Percentiles rank a stretch among this genome's conserved stretches.
Evolutionary conservation across 768 basidiomycete genomes (phyloP).

Genomic region (Trametes cingulata): DNA sequence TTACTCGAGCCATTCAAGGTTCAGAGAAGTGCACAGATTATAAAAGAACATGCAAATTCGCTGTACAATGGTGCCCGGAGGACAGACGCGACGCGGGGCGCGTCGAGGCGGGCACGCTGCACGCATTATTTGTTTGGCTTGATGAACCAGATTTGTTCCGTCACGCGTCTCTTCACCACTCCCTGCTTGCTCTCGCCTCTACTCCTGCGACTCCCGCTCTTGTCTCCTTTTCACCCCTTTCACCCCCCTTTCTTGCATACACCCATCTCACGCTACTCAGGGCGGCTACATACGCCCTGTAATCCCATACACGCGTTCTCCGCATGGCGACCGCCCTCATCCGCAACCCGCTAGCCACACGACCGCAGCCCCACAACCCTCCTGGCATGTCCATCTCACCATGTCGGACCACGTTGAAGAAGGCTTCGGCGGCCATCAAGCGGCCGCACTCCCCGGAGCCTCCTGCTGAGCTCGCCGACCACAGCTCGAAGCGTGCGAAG

Average conservation of each 20-base stretch:
- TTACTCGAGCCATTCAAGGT: too few species aligned
- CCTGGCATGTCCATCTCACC: conserved; percentile 36
- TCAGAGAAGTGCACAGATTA: too few species aligned
- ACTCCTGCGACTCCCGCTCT: not conserved
- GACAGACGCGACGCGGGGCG: not conserved
- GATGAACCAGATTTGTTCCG: conserved; percentile 20
- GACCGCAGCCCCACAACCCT: conserved; percentile 39
- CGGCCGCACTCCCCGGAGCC: conserved; percentile 56
- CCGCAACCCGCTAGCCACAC: conserved; percentile 51
- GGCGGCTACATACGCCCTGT: conserved; percentile 8
- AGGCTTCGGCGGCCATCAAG: conserved; percentile 41
- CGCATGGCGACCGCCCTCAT: conserved; percentile 32
- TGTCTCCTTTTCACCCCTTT: conserved; percentile 5
- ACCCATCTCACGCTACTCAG: conserved; percentile 1
- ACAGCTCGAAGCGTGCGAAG: conserved; percentile 47
- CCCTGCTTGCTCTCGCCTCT: not conserved
- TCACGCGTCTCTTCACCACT: conserved; percentile 23
- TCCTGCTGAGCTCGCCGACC: conserved; percentile 32
- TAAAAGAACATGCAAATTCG: too few species aligned
- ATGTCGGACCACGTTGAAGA: conserved; percentile 26
- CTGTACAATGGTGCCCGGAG: too few species aligned
- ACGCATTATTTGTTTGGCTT: conserved; percentile 24
- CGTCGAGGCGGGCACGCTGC: conserved; percentile 6
- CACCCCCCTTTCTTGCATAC: conserved; percentile 25
- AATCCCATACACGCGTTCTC: conserved; percentile 4